phyloP scores from a whole-genome alignment of 352 stramenopile genomes.

The Pythium aristosporum region DNA sequence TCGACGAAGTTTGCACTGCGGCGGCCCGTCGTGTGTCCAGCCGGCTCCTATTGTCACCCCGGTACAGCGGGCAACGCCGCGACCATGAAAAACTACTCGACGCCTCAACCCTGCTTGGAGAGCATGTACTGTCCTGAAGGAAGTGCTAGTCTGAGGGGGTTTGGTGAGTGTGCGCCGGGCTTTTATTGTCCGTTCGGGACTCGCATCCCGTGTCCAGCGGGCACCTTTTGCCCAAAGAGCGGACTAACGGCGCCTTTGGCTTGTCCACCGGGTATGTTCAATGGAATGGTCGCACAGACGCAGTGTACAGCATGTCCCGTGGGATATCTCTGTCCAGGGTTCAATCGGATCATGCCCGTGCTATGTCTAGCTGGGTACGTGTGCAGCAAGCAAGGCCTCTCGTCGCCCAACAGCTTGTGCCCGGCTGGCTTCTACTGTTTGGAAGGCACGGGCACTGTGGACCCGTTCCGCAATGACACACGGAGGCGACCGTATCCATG shows the following conservation, averaged over 20 bases:
- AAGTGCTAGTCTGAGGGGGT: constrained; percentile 73
- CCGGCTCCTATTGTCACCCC: constrained; percentile 87
- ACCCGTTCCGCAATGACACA: constrained; percentile 97
- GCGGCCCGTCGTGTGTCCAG: constrained; percentile 83
- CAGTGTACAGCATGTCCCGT: constrained; percentile 88
- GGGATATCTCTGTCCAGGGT: constrained; percentile 94
- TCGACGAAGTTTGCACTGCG: constrained; percentile 71
- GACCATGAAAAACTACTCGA: constrained; percentile 89
- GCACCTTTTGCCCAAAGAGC: constrained; percentile 89
- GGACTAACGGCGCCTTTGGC: constrained; percentile 83
- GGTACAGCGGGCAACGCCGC: constrained; percentile 77
- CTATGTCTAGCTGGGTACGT: constrained; percentile 93
- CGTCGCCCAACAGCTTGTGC: constrained; percentile 91
- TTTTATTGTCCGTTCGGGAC: constrained; percentile 93
- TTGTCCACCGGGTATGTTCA: constrained; percentile 93
- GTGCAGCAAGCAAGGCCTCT: constrained; percentile 84
- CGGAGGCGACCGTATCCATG: constrained; percentile 95
- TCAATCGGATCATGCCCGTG: constrained; percentile 87
- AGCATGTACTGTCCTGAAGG: constrained; percentile 93
- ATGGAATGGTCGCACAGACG: constrained; percentile 89
- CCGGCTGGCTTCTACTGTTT: constrained; percentile 94
- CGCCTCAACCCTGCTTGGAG: constrained; percentile 85
- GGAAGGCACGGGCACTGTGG: constrained; percentile 92
- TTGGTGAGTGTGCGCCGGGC: constrained; percentile 81
- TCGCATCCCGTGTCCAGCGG: constrained; percentile 87